phyloP scores from a whole-genome alignment of 2,329 filamentous ascomycete species.

The Alternaria ethzedia region DNA sequence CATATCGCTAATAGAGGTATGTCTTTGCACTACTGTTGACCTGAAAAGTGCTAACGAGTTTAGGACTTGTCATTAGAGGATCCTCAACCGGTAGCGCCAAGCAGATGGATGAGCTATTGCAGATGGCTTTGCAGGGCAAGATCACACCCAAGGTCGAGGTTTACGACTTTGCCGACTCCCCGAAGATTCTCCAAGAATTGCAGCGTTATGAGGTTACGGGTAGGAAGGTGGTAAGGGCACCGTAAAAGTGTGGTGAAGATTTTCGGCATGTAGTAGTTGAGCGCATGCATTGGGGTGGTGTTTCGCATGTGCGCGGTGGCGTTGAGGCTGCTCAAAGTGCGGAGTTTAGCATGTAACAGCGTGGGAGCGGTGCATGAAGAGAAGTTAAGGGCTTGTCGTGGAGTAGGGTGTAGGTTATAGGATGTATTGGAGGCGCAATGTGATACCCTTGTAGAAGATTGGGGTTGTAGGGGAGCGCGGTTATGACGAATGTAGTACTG shows the following conservation, averaged over 20 bases:
- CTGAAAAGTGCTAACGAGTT: too few species aligned
- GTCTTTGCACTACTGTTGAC: not conserved
- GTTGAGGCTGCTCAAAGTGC: not conserved
- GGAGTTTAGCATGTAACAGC: not conserved
- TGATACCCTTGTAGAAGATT: not conserved
- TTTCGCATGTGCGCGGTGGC: not conserved
- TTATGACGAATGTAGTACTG: not conserved
- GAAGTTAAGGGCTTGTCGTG: not conserved
- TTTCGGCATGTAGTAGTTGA: not conserved
- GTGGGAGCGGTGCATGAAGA: not conserved
- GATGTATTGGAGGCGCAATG: not conserved
- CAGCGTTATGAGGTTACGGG: constrained; percentile 45
- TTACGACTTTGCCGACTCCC: constrained; percentile 44
- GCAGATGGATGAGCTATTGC: constrained; percentile 56
- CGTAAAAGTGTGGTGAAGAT: constrained; percentile 6
- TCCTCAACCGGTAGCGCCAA: constrained; percentile 54
- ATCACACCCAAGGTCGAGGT: constrained; percentile 48
- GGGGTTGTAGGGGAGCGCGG: not conserved
- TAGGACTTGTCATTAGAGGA: constrained; percentile 53
- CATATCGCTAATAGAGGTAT: constrained; percentile 55
- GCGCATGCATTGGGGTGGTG: not conserved
- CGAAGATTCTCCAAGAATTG: constrained; percentile 44
- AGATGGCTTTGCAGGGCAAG: constrained; percentile 52
- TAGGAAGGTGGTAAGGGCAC: constrained; percentile 44
- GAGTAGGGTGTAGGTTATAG: not conserved